Conservation (phyloP, 768 basidiomycete species). For the Macrocybe gigantea region DNA sequence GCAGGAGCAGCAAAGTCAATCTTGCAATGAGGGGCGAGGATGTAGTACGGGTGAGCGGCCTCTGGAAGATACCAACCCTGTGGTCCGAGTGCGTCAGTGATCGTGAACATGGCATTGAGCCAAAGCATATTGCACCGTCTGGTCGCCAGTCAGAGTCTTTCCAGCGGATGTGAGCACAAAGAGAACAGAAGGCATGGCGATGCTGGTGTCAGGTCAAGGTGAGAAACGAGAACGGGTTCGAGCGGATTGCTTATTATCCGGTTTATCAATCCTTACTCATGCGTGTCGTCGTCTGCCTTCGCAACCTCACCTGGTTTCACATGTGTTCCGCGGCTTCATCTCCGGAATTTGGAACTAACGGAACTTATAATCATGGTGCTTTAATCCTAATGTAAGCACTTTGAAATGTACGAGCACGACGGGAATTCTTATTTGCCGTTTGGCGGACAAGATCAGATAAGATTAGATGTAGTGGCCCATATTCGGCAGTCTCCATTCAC, state of each 20-base stretch:
- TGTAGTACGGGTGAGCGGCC: conserved; percentile 67
- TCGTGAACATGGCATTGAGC: neutral
- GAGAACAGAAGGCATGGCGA: conserved; percentile 44
- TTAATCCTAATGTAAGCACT: no score
- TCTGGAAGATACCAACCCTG: conserved; percentile 80
- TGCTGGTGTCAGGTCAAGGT: neutral
- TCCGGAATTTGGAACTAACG: no score
- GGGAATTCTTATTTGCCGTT: no score
- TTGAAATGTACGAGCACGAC: no score
- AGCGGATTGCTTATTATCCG: no score
- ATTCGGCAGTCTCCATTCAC: neutral
- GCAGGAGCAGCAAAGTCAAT: conserved; percentile 58
- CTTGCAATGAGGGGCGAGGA: conserved; percentile 39
- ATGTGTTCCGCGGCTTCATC: no score
- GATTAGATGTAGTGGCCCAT: neutral
- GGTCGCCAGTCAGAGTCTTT: conserved; percentile 43
- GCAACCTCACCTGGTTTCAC: no score
- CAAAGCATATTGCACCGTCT: conserved; percentile 35
- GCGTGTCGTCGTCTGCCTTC: no score
- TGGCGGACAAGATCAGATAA: neutral
- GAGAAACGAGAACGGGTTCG: no score
- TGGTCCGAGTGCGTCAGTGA: neutral
- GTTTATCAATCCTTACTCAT: no score
- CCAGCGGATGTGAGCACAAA: conserved; percentile 72
- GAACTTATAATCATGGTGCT: no score